Evolutionary conservation across 352 stramenopile species (phyloP), one percentile per base, ranked within the genome.

Genomic region (Bremia lactucae): DNA sequence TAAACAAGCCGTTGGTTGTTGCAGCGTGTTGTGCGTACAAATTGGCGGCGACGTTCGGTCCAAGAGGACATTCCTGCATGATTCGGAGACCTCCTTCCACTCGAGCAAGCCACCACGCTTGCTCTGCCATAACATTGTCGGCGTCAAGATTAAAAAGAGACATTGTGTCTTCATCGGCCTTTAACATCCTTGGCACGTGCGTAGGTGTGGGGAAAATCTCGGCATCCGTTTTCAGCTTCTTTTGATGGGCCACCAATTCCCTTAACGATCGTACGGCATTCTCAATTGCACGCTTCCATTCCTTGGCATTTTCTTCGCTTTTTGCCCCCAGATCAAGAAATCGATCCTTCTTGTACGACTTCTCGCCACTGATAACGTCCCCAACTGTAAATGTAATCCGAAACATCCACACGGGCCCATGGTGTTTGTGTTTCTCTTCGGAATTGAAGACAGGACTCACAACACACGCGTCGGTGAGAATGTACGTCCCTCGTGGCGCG

Each of bases 321-420:
- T 93, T 93, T 51, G 79, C 76, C 16, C 81, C 81, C 6, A 93
- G 56, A 49, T 93, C 81, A 13, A 93, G 36, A 41, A 93, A 93
- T 15, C 79, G 69, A 52, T 93, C 81, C 46, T 93, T 93, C 66
- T 88, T 87, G 69, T 87, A 90, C 10, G 68, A 82, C 55, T 93
- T 91, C 35, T 93, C 81, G 26, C 65, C 67, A 21, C 45, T 52
- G 16, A 73, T 70, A 16, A 45, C 49, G 21, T 73, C 62, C 9
- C 82, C 76, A 8, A 89, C 70, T 1, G 73, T 52, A 52, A 92
- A 92, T 34, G 80, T 92, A 53, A 92, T 89, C 65, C 80, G 80
- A 50, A 92, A 92, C 78, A 92, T 92, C 75, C 76, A 90, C 16
- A 89, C 80, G 9, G 76, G 77, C 0, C 67, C 81, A 53, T 93